These are phyloP conservation scores for Arthrobotrys musiformis DNA, from an alignment of 2,329 filamentous ascomycete species.

Conservation along the genomic window DNA sequence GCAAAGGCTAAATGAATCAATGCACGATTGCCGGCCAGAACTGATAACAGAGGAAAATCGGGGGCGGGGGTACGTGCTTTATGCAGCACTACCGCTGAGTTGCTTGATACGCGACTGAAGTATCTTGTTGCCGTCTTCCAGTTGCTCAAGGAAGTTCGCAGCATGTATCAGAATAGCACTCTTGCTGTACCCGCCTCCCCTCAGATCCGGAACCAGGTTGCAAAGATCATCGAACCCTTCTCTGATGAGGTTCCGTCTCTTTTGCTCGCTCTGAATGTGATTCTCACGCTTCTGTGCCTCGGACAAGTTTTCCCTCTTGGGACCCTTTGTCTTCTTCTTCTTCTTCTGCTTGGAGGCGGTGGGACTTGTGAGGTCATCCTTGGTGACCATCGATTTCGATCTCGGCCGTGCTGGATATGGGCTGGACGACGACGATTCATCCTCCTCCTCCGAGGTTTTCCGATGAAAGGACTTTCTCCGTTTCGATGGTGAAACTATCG, in stretches of 20 bases:
- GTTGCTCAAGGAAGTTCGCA: conserved; percentile 79
- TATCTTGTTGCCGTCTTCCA: conserved; percentile 75
- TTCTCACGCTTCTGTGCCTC: conserved; percentile 86
- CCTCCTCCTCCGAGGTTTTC: conserved; percentile 56
- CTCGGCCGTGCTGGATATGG: conserved; percentile 27
- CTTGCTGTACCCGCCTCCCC: conserved; percentile 81
- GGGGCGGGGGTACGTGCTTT: neutral
- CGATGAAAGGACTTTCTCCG: conserved; percentile 52
- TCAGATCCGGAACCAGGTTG: conserved; percentile 78
- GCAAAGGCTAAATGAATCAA: conserved; percentile 4
- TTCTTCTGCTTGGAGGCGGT: conserved; percentile 62
- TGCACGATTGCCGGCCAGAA: conserved; percentile 8
- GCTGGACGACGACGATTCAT: conserved; percentile 57
- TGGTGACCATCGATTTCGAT: conserved; percentile 35
- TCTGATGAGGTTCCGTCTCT: conserved; percentile 82
- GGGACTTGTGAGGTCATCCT: conserved; percentile 36
- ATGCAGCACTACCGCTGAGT: conserved; percentile 61
- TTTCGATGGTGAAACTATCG: conserved; percentile 51
- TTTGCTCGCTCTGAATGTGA: conserved; percentile 88
- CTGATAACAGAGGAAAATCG: neutral
- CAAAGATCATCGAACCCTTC: conserved; percentile 84
- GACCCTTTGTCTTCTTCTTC: conserved; percentile 65
- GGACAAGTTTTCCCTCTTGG: conserved; percentile 72
- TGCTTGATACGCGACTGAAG: conserved; percentile 69
- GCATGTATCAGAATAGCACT: conserved; percentile 80